Conservation (phyloP, 2,329 filamentous ascomycete species). For the Neurospora crassa region DNA sequence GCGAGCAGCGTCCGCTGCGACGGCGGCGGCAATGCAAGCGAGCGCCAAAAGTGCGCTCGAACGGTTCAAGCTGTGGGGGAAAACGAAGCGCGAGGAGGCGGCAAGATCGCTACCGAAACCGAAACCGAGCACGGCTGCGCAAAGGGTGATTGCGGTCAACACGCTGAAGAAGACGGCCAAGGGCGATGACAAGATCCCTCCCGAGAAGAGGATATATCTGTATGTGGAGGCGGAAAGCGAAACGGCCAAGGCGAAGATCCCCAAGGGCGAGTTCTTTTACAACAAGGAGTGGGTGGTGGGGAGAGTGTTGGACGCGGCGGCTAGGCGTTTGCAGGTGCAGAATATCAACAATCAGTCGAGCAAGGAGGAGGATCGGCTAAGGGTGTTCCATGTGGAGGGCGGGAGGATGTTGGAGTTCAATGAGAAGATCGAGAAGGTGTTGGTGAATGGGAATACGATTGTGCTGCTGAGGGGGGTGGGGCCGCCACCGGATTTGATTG, state of each 20-base stretch:
- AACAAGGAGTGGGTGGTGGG: constrained; percentile 85
- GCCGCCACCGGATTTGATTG: constrained; percentile 64
- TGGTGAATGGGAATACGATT: constrained; percentile 80
- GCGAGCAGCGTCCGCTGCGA: constrained; percentile 27
- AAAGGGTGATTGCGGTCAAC: constrained; percentile 60
- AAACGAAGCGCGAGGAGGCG: constrained; percentile 59
- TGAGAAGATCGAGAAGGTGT: constrained; percentile 67
- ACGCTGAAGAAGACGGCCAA: constrained; percentile 80
- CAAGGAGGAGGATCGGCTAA: constrained; percentile 67
- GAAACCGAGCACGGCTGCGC: constrained; percentile 52
- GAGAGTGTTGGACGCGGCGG: constrained; percentile 67
- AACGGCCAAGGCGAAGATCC: constrained; percentile 73
- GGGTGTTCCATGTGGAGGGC: constrained; percentile 89
- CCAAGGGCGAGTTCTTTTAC: constrained; percentile 73
- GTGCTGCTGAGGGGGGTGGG: constrained; percentile 81
- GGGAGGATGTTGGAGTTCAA: constrained; percentile 78
- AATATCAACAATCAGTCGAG: constrained; percentile 75
- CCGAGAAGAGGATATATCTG: constrained; percentile 82
- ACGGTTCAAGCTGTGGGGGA: constrained; percentile 71
- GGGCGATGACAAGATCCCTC: constrained; percentile 72
- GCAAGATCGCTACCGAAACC: constrained; percentile 50
- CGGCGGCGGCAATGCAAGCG: constrained; percentile 41
- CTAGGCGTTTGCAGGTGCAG: constrained; percentile 65
- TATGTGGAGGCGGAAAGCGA: constrained; percentile 85
- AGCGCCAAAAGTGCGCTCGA: constrained; percentile 67